Base-by-base conservation (phyloP, 805 yeast genomes). In the Starmerella apis region DNA sequence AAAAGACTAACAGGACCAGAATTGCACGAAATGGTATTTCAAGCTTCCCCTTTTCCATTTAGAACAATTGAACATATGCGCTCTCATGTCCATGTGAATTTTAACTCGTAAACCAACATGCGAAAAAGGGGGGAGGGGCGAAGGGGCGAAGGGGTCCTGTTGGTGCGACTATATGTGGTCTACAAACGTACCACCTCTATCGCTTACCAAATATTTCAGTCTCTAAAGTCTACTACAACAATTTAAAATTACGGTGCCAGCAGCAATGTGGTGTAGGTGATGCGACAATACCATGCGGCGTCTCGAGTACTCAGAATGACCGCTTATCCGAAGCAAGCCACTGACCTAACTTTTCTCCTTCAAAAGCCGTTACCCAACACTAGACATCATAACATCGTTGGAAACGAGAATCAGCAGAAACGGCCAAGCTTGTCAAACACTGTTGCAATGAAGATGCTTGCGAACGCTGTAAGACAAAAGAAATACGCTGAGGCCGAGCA, bases 401-500 rank as follows among this genome's bases (percentile, higher is more conserved):
- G 33, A n/a, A 3, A 41, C 19, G 23, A 16, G 5, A 16, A 16
- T 11, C 8, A 27, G 30, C 8, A 6, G 10, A 1, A 14, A n/a
- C 4, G 10, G 5, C 20, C 23, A 16, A 16, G 22, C n/a, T 32
- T 41, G 32, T 18, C 28, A 7, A 43, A 36, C 7, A 47, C 54
- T 2, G 3, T 8, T 2, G 55, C 52, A 2, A 48, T 48, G 52
- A 43, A 46, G 14, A 19, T 4, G n/a, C 37, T 52, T 18, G 3
- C 28, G 28, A 44, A 38, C 22, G 53, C 53, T 2, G 49, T 50
- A 7, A 24, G 23, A 11, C 44, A 32, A 11, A 24, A 36, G 4
- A 23, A 51, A 4, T 48, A 27, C 25, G 20, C 22, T 7, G 33
- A 11, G 4, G 53, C 54, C 8, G 59, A 56, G 39, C n/a, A 32